Evolutionary conservation across 768 basidiomycete genomes (phyloP), one percentile per base, ranked within the genome.

Genomic region (Tubosaeta sp.): DNA sequence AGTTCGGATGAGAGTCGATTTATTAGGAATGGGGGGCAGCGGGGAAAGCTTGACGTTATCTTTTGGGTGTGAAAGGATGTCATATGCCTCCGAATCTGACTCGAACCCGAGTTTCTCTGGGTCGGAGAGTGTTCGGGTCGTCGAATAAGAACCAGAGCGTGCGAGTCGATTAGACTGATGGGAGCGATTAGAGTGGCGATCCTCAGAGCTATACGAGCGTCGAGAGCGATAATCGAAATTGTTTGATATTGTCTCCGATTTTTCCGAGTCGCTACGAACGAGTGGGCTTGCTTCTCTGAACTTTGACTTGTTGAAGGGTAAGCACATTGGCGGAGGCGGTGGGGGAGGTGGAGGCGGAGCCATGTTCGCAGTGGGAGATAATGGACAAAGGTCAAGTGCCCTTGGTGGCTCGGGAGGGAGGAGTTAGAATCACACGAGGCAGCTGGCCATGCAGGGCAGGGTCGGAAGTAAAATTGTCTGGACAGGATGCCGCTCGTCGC

Each of bases 61-160:
- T 36, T 72, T 68, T 34, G 55, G 46, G 16, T 43, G 54, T 30
- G 63, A 14, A 12, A 59, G 62, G 16, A 51, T 63, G 51, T 81
- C 80, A 65, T 84, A 85, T 42, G 71, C 71, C 56, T 85, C 83
- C 1, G 83, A 81, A 61, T 85, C 83, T 0, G 81, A 74, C 54
- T 74, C 74, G 57, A 84, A 85, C 3, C 78, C 74, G 18, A 85
- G 67, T 54, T 75, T 77, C 46, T 78, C 77, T 1, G 73, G 66
- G 24, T 62, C 62, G 32, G 76, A 71, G 21, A 77, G 54, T 1
- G 66, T 68, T 3, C 62, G 75, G 0, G 73, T 70, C 0, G 74
- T 71, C 0, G 79, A 78, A 51, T 70, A 69, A 39, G 79, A 70
- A 56, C 74, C 69, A 54, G 72, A 67, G 54, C 74, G 69, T 52